phyloP scores from a whole-genome alignment of 2,329 filamentous ascomycete genomes.

The Fusarium beomiforme region DNA sequence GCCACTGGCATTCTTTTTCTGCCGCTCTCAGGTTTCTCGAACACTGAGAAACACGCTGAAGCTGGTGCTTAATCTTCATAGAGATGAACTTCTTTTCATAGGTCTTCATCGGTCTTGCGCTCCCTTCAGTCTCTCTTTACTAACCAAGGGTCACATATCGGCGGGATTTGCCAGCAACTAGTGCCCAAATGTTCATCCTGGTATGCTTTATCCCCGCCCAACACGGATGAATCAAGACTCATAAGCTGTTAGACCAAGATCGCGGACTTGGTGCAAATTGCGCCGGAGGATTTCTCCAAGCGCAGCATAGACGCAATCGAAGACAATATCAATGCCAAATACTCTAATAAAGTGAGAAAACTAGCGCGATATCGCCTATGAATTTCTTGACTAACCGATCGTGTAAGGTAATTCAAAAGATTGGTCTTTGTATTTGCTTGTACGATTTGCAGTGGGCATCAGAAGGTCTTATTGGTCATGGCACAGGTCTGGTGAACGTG shows the following conservation, averaged over 20 bases:
- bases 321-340: constrained; percentile 97
- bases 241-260: constrained; percentile 77
- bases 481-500: constrained; percentile 90
- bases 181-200: constrained; percentile 60
- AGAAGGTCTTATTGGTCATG: constrained; percentile 93
- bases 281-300: constrained; percentile 87
- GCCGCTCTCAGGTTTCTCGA: constrained; percentile 24
- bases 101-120: not conserved
- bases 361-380: not conserved
- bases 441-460: constrained; percentile 91
- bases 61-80: not conserved
- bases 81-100: constrained; percentile 1
- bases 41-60: constrained; percentile 1
- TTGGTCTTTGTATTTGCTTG: constrained; percentile 92
- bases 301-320: constrained; percentile 86
- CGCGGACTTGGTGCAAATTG: constrained; percentile 92
- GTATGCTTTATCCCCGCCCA: constrained; percentile 45
- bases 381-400: not conserved
- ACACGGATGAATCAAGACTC: constrained; percentile 11
- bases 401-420: constrained; percentile 82
- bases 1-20: constrained; percentile 35
- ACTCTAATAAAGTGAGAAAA: constrained; percentile 80
- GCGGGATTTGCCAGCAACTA: too few relatives aligned
- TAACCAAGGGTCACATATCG: not conserved
- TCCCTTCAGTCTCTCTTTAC: not conserved